phyloP scores from a whole-genome alignment of 1,284 basidiomycete genomes.

The Malassezia globosa region DNA sequence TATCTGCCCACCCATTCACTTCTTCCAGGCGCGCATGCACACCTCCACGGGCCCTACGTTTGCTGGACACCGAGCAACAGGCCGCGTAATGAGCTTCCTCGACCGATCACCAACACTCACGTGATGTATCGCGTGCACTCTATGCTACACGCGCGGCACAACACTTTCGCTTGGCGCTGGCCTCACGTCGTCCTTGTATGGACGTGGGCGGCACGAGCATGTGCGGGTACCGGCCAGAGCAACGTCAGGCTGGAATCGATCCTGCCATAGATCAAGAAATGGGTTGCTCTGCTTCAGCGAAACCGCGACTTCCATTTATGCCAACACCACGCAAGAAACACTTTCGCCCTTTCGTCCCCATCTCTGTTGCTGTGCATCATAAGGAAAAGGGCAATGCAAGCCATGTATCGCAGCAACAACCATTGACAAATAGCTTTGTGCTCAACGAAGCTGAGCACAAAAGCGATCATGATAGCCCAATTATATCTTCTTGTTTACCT shows the following conservation, averaged over 20 bases:
- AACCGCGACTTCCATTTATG: conserved; percentile 16
- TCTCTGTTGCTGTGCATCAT: background rate
- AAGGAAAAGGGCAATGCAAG: too few species aligned
- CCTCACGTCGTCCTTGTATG: too few species aligned
- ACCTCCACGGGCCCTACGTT: too few species aligned
- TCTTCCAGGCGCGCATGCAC: too few species aligned
- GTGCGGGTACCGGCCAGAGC: background rate
- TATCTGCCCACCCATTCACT: too few species aligned
- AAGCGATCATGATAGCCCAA: too few species aligned
- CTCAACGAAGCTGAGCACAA: too few species aligned
- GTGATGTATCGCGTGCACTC: conserved; percentile 9
- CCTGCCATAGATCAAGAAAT: background rate
- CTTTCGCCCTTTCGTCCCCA: conserved; percentile 2
- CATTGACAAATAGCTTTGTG: background rate
- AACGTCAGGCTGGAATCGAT: conserved; percentile 11
- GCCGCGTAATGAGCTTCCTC: too few species aligned
- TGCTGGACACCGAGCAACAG: too few species aligned
- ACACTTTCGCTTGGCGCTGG: background rate
- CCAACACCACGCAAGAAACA: conserved; percentile 15
- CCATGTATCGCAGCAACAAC: too few species aligned
- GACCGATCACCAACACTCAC: conserved; percentile 9
- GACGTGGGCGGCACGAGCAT: conserved; percentile 6
- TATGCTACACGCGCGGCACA: conserved; percentile 3
- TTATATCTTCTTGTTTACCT: too few species aligned
- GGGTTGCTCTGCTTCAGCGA: background rate